Conservation (phyloP, 768 basidiomycete genomes). For the Heimioporus sp. region DNA sequence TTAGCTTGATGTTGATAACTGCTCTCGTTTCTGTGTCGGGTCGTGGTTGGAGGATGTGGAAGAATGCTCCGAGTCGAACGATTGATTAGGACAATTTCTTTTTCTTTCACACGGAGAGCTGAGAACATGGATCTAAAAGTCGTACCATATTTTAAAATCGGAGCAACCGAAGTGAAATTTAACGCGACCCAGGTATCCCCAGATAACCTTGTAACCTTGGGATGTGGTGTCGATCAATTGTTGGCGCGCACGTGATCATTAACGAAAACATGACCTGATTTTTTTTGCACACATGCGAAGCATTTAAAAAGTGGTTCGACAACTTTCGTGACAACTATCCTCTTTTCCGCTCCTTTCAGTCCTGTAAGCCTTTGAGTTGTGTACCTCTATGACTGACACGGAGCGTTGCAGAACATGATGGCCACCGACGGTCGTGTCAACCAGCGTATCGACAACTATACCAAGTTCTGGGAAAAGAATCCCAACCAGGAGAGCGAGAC, state of each 20-base stretch:
- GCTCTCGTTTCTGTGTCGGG: conserved; percentile 9
- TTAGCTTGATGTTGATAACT: conserved; percentile 5
- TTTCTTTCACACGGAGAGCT: too few species aligned
- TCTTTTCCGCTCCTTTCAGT: not conserved
- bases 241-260: conserved; percentile 3
- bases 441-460: conserved; percentile 80
- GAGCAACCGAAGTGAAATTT: too few species aligned
- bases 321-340: not conserved
- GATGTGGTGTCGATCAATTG: too few species aligned
- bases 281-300: not conserved
- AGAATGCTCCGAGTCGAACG: conserved; percentile 2
- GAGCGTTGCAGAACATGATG: conserved; percentile 1
- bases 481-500: conserved; percentile 59
- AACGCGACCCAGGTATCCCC: too few species aligned
- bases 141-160: too few species aligned
- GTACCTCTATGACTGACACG: not conserved
- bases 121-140: too few species aligned
- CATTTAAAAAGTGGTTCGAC: conserved; percentile 12
- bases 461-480: conserved; percentile 90
- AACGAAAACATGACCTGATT: conserved; percentile 19
- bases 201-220: too few species aligned
- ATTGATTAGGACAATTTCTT: not conserved
- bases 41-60: conserved; percentile 6
- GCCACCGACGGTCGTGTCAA: conserved; percentile 56
- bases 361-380: not conserved